Evolutionary conservation across 2,329 filamentous ascomycete genomes (phyloP).

Genomic region (Emergomyces africanus): DNA sequence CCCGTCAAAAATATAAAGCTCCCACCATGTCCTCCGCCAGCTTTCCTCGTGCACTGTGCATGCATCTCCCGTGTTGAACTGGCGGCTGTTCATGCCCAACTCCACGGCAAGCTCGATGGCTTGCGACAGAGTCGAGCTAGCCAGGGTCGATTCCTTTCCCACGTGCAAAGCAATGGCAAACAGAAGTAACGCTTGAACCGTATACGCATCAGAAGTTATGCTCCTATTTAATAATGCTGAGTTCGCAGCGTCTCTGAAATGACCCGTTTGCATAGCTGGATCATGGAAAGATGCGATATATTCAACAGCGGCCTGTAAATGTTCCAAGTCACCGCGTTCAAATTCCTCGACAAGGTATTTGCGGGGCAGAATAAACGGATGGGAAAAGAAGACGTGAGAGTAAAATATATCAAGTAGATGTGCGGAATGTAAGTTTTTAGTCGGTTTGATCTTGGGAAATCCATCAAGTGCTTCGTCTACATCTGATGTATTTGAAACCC

Average conservation of each 20-base stretch:
- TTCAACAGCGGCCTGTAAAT: background rate
- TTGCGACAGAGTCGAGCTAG: background rate
- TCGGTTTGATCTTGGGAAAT: background rate
- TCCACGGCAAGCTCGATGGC: slow-evolving; percentile 3
- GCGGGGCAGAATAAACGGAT: slow-evolving; percentile 3
- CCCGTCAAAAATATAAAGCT: slow-evolving; percentile 4
- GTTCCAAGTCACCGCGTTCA: background rate
- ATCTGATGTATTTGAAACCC: background rate
- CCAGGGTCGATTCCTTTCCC: background rate
- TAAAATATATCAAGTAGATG: slow-evolving; percentile 5
- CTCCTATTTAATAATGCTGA: background rate
- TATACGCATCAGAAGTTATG: slow-evolving; percentile 1
- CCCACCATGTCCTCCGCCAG: slow-evolving; percentile 5
- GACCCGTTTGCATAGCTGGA: slow-evolving; percentile 1
- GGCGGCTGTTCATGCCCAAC: background rate
- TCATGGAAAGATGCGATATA: slow-evolving; percentile 3
- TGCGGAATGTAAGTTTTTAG: background rate
- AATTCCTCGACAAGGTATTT: slow-evolving; percentile 2
- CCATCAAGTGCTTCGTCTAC: background rate
- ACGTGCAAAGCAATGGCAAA: slow-evolving; percentile 2
- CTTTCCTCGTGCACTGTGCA: slow-evolving; percentile 1
- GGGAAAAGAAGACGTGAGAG: background rate
- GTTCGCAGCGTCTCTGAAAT: slow-evolving; percentile 1
- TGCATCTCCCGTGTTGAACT: background rate
- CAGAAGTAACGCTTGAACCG: slow-evolving; percentile 3